Conservation (phyloP, 441 rosid genomes). For the Croton setiger region DNA sequence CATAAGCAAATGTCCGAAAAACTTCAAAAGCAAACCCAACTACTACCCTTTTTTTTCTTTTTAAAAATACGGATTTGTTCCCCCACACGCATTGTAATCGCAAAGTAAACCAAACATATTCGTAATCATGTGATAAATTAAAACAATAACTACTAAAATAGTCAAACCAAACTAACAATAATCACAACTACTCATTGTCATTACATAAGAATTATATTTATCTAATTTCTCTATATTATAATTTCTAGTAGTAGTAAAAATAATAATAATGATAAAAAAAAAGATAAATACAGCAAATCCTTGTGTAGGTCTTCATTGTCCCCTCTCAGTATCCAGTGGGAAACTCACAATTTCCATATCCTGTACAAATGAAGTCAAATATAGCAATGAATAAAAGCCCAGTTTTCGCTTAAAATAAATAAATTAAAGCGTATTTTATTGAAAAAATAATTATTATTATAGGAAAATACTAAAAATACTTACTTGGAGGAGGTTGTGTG, state of each 20-base stretch:
- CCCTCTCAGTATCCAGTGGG: conserved; percentile 53
- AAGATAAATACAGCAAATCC: neutral
- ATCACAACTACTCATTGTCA: neutral
- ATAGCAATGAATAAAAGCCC: neutral
- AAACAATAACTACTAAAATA: neutral
- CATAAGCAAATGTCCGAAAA: neutral
- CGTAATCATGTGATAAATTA: neutral
- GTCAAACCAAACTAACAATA: conserved; percentile 6
- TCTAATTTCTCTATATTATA: neutral
- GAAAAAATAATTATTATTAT: too few relatives aligned
- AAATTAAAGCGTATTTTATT: neutral
- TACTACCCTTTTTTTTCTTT: too few relatives aligned
- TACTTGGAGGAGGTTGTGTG: conserved; percentile 70
- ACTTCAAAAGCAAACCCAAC: conserved; percentile 1
- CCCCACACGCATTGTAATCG: neutral
- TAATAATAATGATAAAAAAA: neutral
- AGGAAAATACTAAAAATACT: conserved; percentile 20
- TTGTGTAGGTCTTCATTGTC: neutral
- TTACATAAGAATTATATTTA: neutral
- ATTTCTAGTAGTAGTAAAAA: neutral
- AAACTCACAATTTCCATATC: conserved; percentile 56
- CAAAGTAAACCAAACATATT: neutral
- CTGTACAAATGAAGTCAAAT: conserved; percentile 28
- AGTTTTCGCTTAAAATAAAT: neutral
- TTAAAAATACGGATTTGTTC: neutral